Conservation (phyloP, 768 basidiomycete genomes). For the Nidula microcarpa region DNA sequence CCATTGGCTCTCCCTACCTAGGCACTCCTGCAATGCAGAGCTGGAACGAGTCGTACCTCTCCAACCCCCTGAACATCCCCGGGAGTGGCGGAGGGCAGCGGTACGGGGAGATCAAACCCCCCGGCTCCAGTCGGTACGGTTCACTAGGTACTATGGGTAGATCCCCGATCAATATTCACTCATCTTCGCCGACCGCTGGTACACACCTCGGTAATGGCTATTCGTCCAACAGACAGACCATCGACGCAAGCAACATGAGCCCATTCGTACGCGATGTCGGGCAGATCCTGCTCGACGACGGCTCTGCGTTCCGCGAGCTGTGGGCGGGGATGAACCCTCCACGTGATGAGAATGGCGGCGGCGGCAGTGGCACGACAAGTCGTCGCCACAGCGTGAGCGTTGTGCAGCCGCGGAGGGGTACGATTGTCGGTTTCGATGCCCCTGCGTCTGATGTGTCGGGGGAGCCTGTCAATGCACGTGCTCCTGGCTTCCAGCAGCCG, state of each 20-base stretch:
- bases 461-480: constrained; percentile 14
- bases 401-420: constrained; percentile 68
- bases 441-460: constrained; percentile 36
- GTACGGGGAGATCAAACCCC: constrained; percentile 63
- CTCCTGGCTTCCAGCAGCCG: constrained; percentile 23
- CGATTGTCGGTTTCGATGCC: constrained; percentile 67
- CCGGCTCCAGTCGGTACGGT: constrained; percentile 61
- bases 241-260: constrained; percentile 73
- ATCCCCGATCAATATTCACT: constrained; percentile 51
- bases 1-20: constrained; percentile 47
- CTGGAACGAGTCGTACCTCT: constrained; percentile 59
- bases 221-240: constrained; percentile 28
- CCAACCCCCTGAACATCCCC: constrained; percentile 49
- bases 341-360: constrained; percentile 57
- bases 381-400: constrained; percentile 81
- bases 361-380: constrained; percentile 79
- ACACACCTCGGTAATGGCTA: constrained; percentile 41
- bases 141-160: constrained; percentile 53
- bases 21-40: constrained; percentile 43
- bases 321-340: constrained; percentile 71
- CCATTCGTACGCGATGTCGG: constrained; percentile 85
- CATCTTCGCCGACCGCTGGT: constrained; percentile 39
- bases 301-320: constrained; percentile 66
- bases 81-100: constrained; percentile 21
- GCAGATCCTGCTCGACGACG: constrained; percentile 73